Percentiles rank a stretch among this genome's conserved stretches.
phyloP scores from a whole-genome alignment of 768 basidiomycete species.

The Sarcodon sp. region DNA sequence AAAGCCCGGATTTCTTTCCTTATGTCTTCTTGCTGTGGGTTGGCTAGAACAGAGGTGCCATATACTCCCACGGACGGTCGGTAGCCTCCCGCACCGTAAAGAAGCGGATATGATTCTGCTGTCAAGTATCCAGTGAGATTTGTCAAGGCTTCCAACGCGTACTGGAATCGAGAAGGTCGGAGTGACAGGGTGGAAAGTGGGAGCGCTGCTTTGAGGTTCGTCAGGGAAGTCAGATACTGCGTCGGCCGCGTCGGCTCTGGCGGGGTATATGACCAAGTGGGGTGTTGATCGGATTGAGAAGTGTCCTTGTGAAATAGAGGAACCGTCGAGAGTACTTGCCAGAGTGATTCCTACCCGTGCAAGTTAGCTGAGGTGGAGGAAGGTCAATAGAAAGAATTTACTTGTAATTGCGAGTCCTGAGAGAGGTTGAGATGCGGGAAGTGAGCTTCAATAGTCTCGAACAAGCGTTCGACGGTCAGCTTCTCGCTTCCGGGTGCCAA shows the following conservation, averaged over 20 bases:
- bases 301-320: slow-evolving; percentile 25
- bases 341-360: slow-evolving; percentile 28
- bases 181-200: slow-evolving; percentile 5
- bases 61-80: neutral
- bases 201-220: slow-evolving; percentile 9
- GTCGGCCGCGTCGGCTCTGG: slow-evolving; percentile 15
- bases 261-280: slow-evolving; percentile 26
- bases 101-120: slow-evolving; percentile 46
- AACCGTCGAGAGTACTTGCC: slow-evolving; percentile 44
- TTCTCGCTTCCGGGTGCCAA: slow-evolving; percentile 38
- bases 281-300: neutral
- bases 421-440: neutral
- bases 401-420: neutral
- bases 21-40: slow-evolving; percentile 50
- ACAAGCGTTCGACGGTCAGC: neutral
- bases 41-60: slow-evolving; percentile 6
- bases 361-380: too few relatives aligned
- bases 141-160: slow-evolving; percentile 50
- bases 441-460: neutral
- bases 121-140: slow-evolving; percentile 75
- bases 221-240: slow-evolving; percentile 17
- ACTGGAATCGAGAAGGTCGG: slow-evolving; percentile 28
- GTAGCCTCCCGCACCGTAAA: slow-evolving; percentile 6
- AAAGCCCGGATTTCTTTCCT: slow-evolving; percentile 63
- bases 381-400: neutral